Conservation (phyloP, 2,329 filamentous ascomycete species). For the Xylariomycetidae sp. region DNA sequence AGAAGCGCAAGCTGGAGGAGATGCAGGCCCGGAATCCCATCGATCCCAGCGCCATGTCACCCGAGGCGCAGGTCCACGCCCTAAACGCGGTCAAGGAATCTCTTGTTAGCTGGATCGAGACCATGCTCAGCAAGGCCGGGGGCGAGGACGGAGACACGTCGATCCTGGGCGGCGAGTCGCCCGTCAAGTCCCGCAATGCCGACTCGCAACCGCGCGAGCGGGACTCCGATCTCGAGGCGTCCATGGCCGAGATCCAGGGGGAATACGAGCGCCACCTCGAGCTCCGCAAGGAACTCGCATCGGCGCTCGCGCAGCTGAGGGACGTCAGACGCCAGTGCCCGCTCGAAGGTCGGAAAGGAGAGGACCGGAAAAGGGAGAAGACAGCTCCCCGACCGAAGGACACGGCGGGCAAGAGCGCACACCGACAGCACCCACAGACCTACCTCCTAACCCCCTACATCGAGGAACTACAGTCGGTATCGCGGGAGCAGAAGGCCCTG, state of each 20-base stretch:
- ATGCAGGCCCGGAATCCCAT: slow-evolving; percentile 35
- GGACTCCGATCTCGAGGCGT: slow-evolving; percentile 29
- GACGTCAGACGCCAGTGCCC: no score
- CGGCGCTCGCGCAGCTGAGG: slow-evolving; percentile 29
- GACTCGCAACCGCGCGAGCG: slow-evolving; percentile 6
- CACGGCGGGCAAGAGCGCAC: background rate
- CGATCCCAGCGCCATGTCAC: slow-evolving; percentile 30
- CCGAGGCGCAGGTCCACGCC: slow-evolving; percentile 44
- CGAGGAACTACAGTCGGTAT: slow-evolving; percentile 45
- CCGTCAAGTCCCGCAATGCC: slow-evolving; percentile 10
- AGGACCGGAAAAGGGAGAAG: slow-evolving; percentile 7
- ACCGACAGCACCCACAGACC: slow-evolving; percentile 18
- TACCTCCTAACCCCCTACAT: slow-evolving; percentile 55
- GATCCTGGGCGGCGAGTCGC: slow-evolving; percentile 16
- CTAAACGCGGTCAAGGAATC: slow-evolving; percentile 52
- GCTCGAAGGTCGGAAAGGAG: slow-evolving; percentile 4
- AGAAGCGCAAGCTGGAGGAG: slow-evolving; percentile 51
- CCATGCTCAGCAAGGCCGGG: slow-evolving; percentile 52
- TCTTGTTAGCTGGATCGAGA: slow-evolving; percentile 62
- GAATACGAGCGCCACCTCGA: slow-evolving; percentile 52
- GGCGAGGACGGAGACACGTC: slow-evolving; percentile 26
- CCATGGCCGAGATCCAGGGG: slow-evolving; percentile 43
- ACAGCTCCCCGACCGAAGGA: slow-evolving; percentile 2
- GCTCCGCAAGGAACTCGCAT: slow-evolving; percentile 43
- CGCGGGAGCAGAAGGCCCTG: slow-evolving; percentile 51